phyloP scores from a whole-genome alignment of 768 basidiomycete genomes.

The Hygrophoropsis aurantiaca region DNA sequence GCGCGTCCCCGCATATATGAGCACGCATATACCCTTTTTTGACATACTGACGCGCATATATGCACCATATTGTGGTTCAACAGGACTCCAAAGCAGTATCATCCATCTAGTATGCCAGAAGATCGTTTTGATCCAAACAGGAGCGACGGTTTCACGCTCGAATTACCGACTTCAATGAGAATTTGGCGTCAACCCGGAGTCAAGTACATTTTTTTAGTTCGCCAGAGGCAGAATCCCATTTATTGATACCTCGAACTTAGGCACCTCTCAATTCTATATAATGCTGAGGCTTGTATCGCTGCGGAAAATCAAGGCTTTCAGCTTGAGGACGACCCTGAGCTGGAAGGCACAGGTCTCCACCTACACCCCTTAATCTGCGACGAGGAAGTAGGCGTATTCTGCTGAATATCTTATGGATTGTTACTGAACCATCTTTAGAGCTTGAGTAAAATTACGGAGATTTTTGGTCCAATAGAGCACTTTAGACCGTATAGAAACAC shows the following conservation, averaged over 20 bases:
- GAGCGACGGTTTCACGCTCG: conserved; percentile 39
- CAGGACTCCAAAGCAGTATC: conserved; percentile 6
- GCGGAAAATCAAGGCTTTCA: conserved; percentile 1
- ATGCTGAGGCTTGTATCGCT: conserved; percentile 48
- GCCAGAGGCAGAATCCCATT: conserved; percentile 20
- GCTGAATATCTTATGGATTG: neutral
- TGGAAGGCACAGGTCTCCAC: conserved; percentile 35
- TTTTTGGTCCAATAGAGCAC: conserved; percentile 67
- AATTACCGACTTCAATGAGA: conserved; percentile 61
- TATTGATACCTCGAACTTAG: conserved; percentile 16
- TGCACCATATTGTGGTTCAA: conserved; percentile 1
- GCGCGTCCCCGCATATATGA: conserved; percentile 14
- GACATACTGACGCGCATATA: conserved; percentile 18
- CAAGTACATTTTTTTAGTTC: conserved; percentile 40
- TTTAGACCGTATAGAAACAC: conserved; percentile 37
- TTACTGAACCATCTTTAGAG: conserved; percentile 37
- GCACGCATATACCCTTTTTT: conserved; percentile 1
- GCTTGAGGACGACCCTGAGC: conserved; percentile 33
- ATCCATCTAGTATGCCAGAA: conserved; percentile 16
- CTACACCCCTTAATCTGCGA: conserved; percentile 61
- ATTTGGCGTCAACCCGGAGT: conserved; percentile 51
- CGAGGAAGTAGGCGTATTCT: conserved; percentile 43
- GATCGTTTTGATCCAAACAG: conserved; percentile 16
- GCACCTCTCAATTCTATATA: conserved; percentile 48
- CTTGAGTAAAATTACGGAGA: conserved; percentile 47